Evolutionary conservation across 768 basidiomycete genomes (phyloP).

Genomic region (Lentinula lateritia): DNA sequence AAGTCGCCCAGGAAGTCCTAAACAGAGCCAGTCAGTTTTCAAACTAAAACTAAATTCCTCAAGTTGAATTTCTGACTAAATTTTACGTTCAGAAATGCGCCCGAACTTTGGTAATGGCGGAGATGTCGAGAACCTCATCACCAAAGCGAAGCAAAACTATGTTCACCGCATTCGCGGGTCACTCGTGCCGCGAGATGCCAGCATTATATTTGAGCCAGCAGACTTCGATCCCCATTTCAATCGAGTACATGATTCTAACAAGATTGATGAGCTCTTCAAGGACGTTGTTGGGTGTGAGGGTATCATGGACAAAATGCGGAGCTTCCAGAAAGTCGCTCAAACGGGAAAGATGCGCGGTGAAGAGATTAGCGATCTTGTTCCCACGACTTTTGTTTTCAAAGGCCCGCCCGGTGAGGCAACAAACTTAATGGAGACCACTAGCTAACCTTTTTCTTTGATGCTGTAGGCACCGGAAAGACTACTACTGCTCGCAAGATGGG

Average conservation of each 20-base stretch:
- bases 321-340: constrained; percentile 47
- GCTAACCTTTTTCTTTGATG: neutral
- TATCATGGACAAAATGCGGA: constrained; percentile 40
- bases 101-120: constrained; percentile 67
- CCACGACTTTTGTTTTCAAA: constrained; percentile 68
- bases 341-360: constrained; percentile 33
- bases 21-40: constrained; percentile 25
- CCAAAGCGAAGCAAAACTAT: constrained; percentile 43
- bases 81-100: constrained; percentile 17
- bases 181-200: constrained; percentile 18
- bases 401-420: constrained; percentile 55
- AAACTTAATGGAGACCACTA: neutral
- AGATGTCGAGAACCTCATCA: constrained; percentile 57
- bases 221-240: constrained; percentile 66
- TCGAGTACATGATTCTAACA: constrained; percentile 42
- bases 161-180: constrained; percentile 29
- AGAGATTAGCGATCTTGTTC: constrained; percentile 47
- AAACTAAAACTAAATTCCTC: neutral
- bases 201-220: constrained; percentile 46
- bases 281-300: constrained; percentile 60
- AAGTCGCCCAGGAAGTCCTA: constrained; percentile 46
- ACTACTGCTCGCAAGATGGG: constrained; percentile 48
- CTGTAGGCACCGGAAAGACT: constrained; percentile 46
- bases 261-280: constrained; percentile 52
- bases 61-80: constrained; percentile 14